These are phyloP conservation scores for Xylaria sp. DNA, from an alignment of 2,329 filamentous ascomycete genomes.

Conservation along the genomic window DNA sequence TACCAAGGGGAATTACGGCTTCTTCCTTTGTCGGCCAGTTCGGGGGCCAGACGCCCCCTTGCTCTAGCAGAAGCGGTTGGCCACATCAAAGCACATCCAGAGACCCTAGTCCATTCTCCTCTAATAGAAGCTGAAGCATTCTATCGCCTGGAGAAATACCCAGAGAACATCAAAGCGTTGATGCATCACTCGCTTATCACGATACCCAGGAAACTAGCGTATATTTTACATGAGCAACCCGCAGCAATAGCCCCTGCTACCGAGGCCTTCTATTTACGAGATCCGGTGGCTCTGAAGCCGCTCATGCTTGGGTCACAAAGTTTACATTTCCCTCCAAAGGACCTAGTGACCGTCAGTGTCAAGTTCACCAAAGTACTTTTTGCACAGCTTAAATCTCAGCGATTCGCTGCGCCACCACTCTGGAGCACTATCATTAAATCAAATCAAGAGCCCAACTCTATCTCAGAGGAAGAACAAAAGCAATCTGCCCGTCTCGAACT, in stretches of 20 bases:
- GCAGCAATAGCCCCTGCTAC: conserved; percentile 83
- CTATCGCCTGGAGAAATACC: conserved; percentile 86
- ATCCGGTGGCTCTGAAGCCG: conserved; percentile 78
- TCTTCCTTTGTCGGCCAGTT: conserved; percentile 67
- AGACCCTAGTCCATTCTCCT: conserved; percentile 74
- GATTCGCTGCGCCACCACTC: conserved; percentile 73
- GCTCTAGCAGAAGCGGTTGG: conserved; percentile 72
- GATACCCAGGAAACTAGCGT: conserved; percentile 84
- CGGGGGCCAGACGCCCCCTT: conserved; percentile 57
- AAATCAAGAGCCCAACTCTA: conserved; percentile 35
- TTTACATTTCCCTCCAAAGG: conserved; percentile 77
- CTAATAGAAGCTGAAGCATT: conserved; percentile 90
- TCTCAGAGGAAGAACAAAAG: conserved; percentile 45
- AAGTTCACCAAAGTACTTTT: conserved; percentile 90
- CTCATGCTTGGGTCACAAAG: conserved; percentile 66
- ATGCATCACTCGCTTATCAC: conserved; percentile 80
- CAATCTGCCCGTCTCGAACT: conserved; percentile 65
- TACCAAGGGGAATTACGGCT: conserved; percentile 79
- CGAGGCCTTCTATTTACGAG: conserved; percentile 92
- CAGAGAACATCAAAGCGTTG: conserved; percentile 76
- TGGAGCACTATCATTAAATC: conserved; percentile 57
- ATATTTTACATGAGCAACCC: conserved; percentile 79
- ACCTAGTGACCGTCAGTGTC: conserved; percentile 82
- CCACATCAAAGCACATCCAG: conserved; percentile 66
- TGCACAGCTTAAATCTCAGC: conserved; percentile 88